Evolutionary conservation across 2,329 filamentous ascomycete species (phyloP), one percentile per base, ranked within the genome.

Genomic region (Aspergillus pseudoterreus): DNA sequence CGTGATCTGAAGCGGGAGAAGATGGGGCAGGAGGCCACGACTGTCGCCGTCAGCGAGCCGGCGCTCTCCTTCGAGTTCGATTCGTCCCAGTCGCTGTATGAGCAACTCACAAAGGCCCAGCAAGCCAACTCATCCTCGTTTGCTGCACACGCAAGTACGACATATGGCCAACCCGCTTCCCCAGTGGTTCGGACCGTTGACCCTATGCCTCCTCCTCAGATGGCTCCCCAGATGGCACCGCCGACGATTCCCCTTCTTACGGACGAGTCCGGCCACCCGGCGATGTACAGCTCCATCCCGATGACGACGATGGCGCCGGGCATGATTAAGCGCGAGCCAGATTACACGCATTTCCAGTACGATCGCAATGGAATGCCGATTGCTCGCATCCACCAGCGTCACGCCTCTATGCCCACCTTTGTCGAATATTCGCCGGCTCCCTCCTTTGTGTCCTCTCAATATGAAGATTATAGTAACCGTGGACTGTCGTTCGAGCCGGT

Each of bases 31-130:
- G 94, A 99, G 76, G 90, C 94, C 51, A 99, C 92, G 47, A 99
- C 94, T 14, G 86, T 96, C 63, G 94, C 94, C 49, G 91, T 97
- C 69, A 95, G 87, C 82, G 94, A 99, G 78, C 94, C 94, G 33
- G 94, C 94, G 47, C 79, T 97, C 64, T 99, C 94, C 1, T 99
- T 99, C 78, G 91, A 99, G 75, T 99, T 96, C 76, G 94, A 99
- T 77, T 96, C 94, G 21, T 97, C 94, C 32, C 94, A 99, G 76
- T 97, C 94, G 62, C 86, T 99, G 55, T 99, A 96, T 71, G 94
- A 99, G 81, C 94, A 99, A 79, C 86, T 99, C 77, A 99, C 94
- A 65, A 99, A 97, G 80, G 92, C 92, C 44, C 94, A 99, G 75
- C 94, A 97, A 81, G 92, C 92, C 73, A 97, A 95, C 77, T 95